Percentiles rank a stretch among this genome's conserved stretches.
These are phyloP conservation scores for Verticillium isaacii DNA, from an alignment of 2,329 filamentous ascomycete genomes.

Conservation along the genomic window DNA sequence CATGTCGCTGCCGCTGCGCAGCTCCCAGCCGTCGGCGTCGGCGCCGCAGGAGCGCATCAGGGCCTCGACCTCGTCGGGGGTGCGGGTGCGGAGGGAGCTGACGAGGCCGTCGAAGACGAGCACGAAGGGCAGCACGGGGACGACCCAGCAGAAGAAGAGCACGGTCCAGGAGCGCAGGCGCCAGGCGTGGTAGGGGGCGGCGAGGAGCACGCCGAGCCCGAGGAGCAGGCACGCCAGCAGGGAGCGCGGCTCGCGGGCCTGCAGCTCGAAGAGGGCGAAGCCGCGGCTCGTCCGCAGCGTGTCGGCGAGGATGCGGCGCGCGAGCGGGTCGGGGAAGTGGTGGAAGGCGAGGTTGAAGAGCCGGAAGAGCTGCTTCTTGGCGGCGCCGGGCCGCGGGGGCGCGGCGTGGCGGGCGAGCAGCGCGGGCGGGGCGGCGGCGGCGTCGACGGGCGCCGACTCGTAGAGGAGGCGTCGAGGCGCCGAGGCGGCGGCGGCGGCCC, in stretches of 20 bases:
- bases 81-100: slow-evolving; percentile 63
- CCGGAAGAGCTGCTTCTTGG: slow-evolving; percentile 54
- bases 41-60: slow-evolving; percentile 52
- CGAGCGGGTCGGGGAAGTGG: slow-evolving; percentile 65
- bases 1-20: slow-evolving; percentile 39
- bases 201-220: slow-evolving; percentile 44
- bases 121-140: slow-evolving; percentile 64
- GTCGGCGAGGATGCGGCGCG: slow-evolving; percentile 55
- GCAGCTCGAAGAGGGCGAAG: slow-evolving; percentile 71
- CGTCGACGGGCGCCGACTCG: slow-evolving; percentile 59
- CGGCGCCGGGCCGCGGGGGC: slow-evolving; percentile 1
- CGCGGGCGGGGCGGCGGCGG: slow-evolving; percentile 28
- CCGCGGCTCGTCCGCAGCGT: slow-evolving; percentile 61
- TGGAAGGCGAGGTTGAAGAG: slow-evolving; percentile 74
- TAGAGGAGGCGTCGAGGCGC: slow-evolving; percentile 53
- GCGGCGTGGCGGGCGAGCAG: background rate
- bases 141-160: slow-evolving; percentile 60
- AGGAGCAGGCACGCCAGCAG: slow-evolving; percentile 49
- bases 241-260: slow-evolving; percentile 55
- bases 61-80: slow-evolving; percentile 56
- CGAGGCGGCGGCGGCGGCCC: slow-evolving; percentile 40
- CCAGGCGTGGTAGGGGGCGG: slow-evolving; percentile 49
- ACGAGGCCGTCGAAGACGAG: slow-evolving; percentile 66
- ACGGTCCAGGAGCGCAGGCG: slow-evolving; percentile 47
- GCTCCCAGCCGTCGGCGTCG: slow-evolving; percentile 38